Evolutionary conservation across 495 filamentous ascomycete species (phyloP).

Genomic region (Trichocladium uniseriatum): DNA sequence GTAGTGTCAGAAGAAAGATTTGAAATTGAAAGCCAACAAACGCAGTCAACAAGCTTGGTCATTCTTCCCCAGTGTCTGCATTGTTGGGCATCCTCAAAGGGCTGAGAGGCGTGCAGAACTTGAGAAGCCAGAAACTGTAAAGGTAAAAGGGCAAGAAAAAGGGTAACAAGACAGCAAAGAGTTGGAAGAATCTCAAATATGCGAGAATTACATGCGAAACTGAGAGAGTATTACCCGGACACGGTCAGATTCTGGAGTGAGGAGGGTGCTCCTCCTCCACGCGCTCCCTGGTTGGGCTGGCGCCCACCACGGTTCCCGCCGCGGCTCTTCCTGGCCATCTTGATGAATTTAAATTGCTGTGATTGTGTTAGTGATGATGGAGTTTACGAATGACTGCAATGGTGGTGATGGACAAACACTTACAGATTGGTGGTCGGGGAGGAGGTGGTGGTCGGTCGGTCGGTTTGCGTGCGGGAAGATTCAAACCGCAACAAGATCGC

Average conservation of each 20-base stretch:
- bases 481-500: not conserved
- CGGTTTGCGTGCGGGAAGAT: too few relatives aligned
- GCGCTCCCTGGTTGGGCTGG: not conserved
- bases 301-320: not conserved
- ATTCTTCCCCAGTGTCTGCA: too few relatives aligned
- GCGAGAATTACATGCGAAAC: not conserved
- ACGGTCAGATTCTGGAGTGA: not conserved
- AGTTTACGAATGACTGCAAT: not conserved
- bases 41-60: too few relatives aligned
- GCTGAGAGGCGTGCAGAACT: too few relatives aligned
- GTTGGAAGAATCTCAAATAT: not conserved
- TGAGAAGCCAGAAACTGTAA: too few relatives aligned
- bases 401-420: not conserved
- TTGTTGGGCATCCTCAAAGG: too few relatives aligned
- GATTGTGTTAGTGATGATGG: not conserved
- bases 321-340: not conserved
- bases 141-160: not conserved
- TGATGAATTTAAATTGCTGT: not conserved
- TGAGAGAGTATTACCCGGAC: not conserved
- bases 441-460: too few relatives aligned
- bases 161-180: not conserved
- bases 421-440: not conserved
- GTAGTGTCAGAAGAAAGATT: too few relatives aligned
- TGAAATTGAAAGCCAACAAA: too few relatives aligned
- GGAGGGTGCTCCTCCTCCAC: not conserved